Evolutionary conservation across 805 yeast genomes (phyloP), one percentile per base, ranked within the genome.

Genomic region (Spathaspora hagerdaliae): DNA sequence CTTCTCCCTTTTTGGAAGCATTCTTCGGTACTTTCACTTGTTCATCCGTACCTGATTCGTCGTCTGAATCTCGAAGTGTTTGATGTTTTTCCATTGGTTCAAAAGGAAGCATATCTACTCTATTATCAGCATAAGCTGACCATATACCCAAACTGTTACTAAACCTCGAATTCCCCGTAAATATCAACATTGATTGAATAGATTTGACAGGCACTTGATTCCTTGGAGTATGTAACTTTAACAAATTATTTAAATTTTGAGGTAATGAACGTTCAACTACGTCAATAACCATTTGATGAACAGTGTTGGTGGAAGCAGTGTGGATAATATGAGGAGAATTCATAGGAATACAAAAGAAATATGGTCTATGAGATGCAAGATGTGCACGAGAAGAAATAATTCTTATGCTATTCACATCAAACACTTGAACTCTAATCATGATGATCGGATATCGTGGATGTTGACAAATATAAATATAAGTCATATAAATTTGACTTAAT

Each of bases 281-380:
- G 50, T 83, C 89, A 12, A 85, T 46, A 1, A 86, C 78, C 12
- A 84, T 65, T 36, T 75, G 71, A 0, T 81, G 61, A 2, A 78
- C 75, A 42, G 64, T 51, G 44, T 67, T 72, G 37, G 56, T 55
- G 4, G 71, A 66, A 7, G 69, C 71, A 0, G 84, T 68, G 57
- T 85, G 89, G 11, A 86, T 77, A 2, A 86, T 59, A 52, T 78
- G 77, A 1, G 89, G 83, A 2, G 91, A 81, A 43, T 83, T 81
- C 49, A 73, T 52, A 0, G 92, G 91, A 1, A 87, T 65, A 0
- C 83, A 87, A 12, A 87, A 55, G 52, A 83, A 86, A 50, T 74
- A 78, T 0, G 94, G 85, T 48, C 67, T 76, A 47, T 82, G 71
- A 0, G 89, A 79, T 0, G 74, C 50, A 6, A 81, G 68, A 49